These are phyloP conservation scores for Micractinium conductrix DNA, from an alignment of 139 green algal genomes.

Conservation along the genomic window DNA sequence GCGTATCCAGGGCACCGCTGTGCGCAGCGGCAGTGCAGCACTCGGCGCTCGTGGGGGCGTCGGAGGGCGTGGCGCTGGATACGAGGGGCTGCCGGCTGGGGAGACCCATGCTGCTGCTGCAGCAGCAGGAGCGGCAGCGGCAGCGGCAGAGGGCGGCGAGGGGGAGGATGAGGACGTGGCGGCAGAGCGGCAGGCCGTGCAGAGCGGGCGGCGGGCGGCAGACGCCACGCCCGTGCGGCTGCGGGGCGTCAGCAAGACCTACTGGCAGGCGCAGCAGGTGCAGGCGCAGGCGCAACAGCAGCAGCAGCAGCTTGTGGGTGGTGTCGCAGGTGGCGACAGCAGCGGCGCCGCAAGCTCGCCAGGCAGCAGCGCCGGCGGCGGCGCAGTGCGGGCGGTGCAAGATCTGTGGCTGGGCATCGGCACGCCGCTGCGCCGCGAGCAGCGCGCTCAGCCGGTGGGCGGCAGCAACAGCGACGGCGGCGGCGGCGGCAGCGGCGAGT, in stretches of 20 bases:
- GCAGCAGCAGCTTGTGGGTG: background rate
- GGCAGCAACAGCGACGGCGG: slow-evolving; percentile 29
- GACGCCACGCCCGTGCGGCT: slow-evolving; percentile 50
- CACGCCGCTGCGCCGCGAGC: background rate
- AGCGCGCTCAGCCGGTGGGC: background rate
- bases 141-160: background rate
- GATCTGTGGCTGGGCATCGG: slow-evolving; percentile 29
- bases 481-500: slow-evolving; percentile 68
- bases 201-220: background rate
- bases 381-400: slow-evolving; percentile 21
- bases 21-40: background rate
- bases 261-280: slow-evolving; percentile 35
- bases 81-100: background rate
- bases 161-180: slow-evolving; percentile 70
- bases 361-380: background rate
- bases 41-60: no score
- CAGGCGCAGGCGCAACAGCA: no score
- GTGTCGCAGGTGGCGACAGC: no score
- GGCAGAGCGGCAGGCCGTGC: slow-evolving; percentile 57
- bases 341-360: background rate
- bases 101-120: no score
- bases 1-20: background rate
- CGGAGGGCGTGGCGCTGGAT: no score
- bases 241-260: slow-evolving; percentile 65
- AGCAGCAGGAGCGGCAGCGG: background rate